phyloP scores from a whole-genome alignment of 139 green algal genomes.

The Mesotaenium endlicherianum region DNA sequence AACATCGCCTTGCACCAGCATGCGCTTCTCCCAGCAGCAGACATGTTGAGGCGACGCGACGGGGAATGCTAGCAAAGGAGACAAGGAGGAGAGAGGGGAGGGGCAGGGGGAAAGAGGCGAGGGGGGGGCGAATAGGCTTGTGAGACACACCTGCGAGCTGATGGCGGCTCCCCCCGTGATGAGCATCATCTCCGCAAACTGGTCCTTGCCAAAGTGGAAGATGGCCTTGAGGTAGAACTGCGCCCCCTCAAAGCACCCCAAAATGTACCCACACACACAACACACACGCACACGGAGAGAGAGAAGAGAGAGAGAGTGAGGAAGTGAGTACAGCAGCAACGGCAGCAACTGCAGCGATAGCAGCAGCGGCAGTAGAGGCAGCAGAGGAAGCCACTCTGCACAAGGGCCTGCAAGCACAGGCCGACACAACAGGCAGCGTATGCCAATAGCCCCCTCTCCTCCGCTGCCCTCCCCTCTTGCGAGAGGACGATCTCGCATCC shows the following conservation, averaged over 20 bases:
- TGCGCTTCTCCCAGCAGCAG: too few relatives aligned
- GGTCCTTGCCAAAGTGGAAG: constrained; percentile 5
- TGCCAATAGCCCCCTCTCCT: too few relatives aligned
- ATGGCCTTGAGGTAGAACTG: constrained; percentile 9
- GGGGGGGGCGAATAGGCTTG: background rate
- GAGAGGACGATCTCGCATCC: too few relatives aligned
- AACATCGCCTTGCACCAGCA: too few relatives aligned
- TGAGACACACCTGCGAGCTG: background rate
- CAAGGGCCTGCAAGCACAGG: background rate
- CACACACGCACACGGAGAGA: background rate
- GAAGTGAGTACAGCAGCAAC: background rate
- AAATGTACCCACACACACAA: too few relatives aligned
- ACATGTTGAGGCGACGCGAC: too few relatives aligned
- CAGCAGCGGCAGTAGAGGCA: background rate
- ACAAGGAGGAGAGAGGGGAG: background rate
- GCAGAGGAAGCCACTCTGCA: background rate
- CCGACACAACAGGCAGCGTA: too few relatives aligned
- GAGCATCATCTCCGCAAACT: background rate
- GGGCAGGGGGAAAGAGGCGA: background rate
- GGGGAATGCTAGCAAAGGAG: too few relatives aligned
- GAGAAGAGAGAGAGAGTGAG: background rate
- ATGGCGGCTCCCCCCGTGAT: background rate
- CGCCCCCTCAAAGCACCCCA: background rate
- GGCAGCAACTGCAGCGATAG: background rate
- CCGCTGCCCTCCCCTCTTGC: too few relatives aligned